These are phyloP conservation scores for Candida albicans DNA, from an alignment of 1,139 yeast species.

Conservation along the genomic window DNA sequence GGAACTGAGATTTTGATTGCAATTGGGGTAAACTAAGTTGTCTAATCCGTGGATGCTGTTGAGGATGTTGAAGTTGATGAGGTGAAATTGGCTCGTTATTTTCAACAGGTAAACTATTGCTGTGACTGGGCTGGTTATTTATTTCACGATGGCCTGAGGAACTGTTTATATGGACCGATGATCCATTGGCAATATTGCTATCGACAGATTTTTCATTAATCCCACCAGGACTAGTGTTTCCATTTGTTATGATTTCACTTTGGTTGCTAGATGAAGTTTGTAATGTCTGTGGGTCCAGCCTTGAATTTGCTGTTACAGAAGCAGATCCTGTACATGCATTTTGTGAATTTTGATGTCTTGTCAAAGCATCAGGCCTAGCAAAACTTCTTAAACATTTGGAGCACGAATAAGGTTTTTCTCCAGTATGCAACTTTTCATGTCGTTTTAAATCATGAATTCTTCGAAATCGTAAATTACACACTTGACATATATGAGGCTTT, in stretches of 20 bases:
- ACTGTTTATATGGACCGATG: too few species aligned
- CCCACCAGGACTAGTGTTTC: too few species aligned
- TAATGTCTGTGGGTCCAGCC: neutral
- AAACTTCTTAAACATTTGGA: constrained; percentile 62
- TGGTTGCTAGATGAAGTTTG: neutral
- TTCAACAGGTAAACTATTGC: too few species aligned
- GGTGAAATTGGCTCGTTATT: too few species aligned
- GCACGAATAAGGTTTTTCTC: constrained; percentile 70
- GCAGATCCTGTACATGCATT: constrained; percentile 36
- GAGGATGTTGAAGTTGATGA: too few species aligned
- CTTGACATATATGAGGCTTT: constrained; percentile 67
- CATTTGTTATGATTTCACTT: neutral
- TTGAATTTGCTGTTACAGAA: neutral
- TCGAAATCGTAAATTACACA: constrained; percentile 64
- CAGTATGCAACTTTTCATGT: constrained; percentile 74
- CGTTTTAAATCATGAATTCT: constrained; percentile 76
- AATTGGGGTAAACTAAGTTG: too few species aligned
- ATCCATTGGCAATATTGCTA: too few species aligned
- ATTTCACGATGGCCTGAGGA: too few species aligned
- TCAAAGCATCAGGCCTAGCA: constrained; percentile 77
- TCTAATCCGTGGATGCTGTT: too few species aligned
- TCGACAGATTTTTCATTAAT: too few species aligned
- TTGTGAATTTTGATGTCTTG: constrained; percentile 56
- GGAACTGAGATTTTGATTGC: too few species aligned
- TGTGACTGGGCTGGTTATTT: too few species aligned